Evolutionary conservation across 2,329 filamentous ascomycete genomes (phyloP), one percentile per base, ranked within the genome.

Genomic region (Rhexocercosporidium sp.): DNA sequence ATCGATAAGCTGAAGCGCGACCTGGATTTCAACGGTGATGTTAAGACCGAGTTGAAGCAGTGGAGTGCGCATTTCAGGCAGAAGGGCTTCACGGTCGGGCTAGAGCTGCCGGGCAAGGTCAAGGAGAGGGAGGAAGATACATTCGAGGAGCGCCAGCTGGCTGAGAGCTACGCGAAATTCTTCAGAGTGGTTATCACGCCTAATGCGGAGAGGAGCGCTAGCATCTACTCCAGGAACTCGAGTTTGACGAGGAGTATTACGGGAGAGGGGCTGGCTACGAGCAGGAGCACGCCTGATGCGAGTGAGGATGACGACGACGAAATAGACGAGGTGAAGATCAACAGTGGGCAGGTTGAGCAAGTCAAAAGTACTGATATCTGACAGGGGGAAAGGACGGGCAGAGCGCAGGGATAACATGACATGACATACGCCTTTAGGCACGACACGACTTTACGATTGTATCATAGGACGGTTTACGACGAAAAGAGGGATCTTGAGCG

Each of bases 161-260:
- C 67, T 0, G 71, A 66, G 63, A 64, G 46, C 56, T 67, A 72
- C 39, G 66, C 65, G n/a, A 69, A 71, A 34, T 67, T 70, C 29
- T 74, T 73, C 41, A 62, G 73, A 18, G 65, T 74, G 39, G 68
- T 72, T 1, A 69, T 74, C 63, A 72, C 70, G 14, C 69, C 71
- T 6, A 72, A 71, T 62, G 61, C 67, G 6, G 72, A 74, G 65
- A 73, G 67, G 61, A 70, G 64, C 20, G 68, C 61, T 18, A 72
- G 67, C 39, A 70, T 72, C 14, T 72, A 72, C 59, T 68, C 59
- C 14, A 68, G 72, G 25, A 69, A 64, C 22, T 71, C 63, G 59
- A 73, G 70, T 69, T 64, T 74, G 67, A 73, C 70, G 12, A 66
- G 70, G 62, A 68, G 62, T 51, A 60, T 73, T 27, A 66, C 69